Percentiles rank a stretch among this genome's conserved stretches.
phyloP scores from a whole-genome alignment of 805 yeast species.

The Starmerella vitae region DNA sequence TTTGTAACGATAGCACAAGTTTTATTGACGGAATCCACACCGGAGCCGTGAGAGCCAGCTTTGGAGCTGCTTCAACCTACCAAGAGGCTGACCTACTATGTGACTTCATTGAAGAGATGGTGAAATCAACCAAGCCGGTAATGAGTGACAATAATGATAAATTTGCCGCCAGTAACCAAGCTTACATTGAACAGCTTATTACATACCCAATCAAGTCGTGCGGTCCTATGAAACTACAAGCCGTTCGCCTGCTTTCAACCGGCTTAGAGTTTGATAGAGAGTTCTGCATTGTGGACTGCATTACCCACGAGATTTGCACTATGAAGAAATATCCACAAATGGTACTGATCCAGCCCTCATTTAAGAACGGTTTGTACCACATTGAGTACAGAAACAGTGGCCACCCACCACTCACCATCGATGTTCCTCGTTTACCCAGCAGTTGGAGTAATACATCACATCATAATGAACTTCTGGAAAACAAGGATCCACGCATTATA shows the following conservation, averaged over 20 bases:
- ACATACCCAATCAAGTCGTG: conserved; percentile 37
- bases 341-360: conserved; percentile 29
- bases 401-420: too few species aligned
- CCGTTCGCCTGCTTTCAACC: conserved; percentile 14
- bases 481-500: conserved; percentile 18
- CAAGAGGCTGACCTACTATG: conserved; percentile 28
- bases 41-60: conserved; percentile 32
- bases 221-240: conserved; percentile 26
- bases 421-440: not conserved
- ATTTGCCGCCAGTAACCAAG: not conserved
- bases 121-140: conserved; percentile 2
- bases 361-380: too few species aligned
- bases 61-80: conserved; percentile 31
- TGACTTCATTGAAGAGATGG: conserved; percentile 23
- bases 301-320: conserved; percentile 24
- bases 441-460: conserved; percentile 6
- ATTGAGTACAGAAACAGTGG: too few species aligned
- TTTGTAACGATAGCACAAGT: conserved; percentile 34
- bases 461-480: conserved; percentile 3
- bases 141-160: not conserved
- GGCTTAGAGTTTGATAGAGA: conserved; percentile 34
- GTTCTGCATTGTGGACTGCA: conserved; percentile 29
- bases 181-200: conserved; percentile 20
- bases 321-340: conserved; percentile 29
- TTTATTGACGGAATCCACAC: conserved; percentile 30